Evolutionary conservation across 2,329 filamentous ascomycete genomes (phyloP).

Genomic region (Botrytis porri): DNA sequence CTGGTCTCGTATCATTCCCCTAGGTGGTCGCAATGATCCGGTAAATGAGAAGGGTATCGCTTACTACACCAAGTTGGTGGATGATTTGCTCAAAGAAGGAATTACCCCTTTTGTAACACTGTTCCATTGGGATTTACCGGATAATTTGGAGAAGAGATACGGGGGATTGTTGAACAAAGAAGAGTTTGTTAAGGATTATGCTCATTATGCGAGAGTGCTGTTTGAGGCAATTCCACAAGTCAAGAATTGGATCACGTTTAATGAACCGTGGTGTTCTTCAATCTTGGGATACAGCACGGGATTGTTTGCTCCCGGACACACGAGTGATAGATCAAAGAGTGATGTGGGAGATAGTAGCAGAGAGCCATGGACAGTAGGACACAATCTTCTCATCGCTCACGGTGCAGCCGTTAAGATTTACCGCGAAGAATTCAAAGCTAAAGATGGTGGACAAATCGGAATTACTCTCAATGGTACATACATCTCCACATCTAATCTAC

Average conservation of each 20-base stretch:
- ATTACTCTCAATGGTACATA: constrained; percentile 75
- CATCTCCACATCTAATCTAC: background rate
- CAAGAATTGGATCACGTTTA: constrained; percentile 88
- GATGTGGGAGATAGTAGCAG: constrained; percentile 68
- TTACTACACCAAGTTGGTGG: constrained; percentile 75
- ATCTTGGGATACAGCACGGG: constrained; percentile 78
- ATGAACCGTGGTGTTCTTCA: constrained; percentile 83
- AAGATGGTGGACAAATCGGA: constrained; percentile 72
- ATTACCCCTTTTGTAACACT: constrained; percentile 81
- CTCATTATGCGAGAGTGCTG: constrained; percentile 71
- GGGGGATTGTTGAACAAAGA: constrained; percentile 75
- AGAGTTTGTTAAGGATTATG: constrained; percentile 80
- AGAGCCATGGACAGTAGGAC: constrained; percentile 80
- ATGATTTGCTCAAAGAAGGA: constrained; percentile 71
- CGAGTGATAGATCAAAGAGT: constrained; percentile 70
- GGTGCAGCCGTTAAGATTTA: constrained; percentile 78
- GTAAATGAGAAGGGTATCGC: constrained; percentile 75
- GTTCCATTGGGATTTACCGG: constrained; percentile 85
- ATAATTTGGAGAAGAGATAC: constrained; percentile 75
- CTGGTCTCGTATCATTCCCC: constrained; percentile 80
- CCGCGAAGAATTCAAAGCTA: constrained; percentile 74
- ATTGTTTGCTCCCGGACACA: constrained; percentile 77
- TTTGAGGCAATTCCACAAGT: constrained; percentile 74
- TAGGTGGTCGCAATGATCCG: constrained; percentile 79
- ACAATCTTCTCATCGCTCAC: constrained; percentile 77